phyloP scores from a whole-genome alignment of 371 early-diverging fungal species.

The Dichotomocladium elegans region DNA sequence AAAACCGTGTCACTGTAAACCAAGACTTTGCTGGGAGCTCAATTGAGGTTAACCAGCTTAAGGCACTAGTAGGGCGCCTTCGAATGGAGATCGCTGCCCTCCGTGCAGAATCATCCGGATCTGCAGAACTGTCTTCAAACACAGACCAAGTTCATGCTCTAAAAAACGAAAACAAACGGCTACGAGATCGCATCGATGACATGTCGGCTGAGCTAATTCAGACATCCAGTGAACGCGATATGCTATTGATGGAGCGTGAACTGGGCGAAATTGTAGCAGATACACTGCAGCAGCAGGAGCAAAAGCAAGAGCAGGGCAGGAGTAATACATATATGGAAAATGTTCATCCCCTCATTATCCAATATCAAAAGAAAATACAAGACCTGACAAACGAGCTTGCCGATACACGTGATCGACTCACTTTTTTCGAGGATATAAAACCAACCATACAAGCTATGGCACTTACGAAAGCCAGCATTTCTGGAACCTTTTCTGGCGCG shows the following conservation, averaged over 20 bases:
- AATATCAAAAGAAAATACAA: constrained; percentile 54
- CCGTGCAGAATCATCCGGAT: constrained; percentile 32
- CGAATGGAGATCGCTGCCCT: constrained; percentile 57
- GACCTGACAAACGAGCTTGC: constrained; percentile 48
- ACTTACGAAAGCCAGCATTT: constrained; percentile 9
- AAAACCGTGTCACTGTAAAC: constrained; percentile 77
- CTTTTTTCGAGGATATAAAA: constrained; percentile 23
- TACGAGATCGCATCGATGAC: constrained; percentile 52
- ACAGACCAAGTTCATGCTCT: constrained; percentile 49
- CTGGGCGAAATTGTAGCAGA: constrained; percentile 31
- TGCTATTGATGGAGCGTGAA: constrained; percentile 53
- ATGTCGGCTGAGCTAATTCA: constrained; percentile 43
- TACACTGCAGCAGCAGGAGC: too few relatives aligned
- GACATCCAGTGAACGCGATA: constrained; percentile 58
- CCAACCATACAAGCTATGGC: constrained; percentile 24
- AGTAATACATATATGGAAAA: neutral
- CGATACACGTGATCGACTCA: constrained; percentile 35
- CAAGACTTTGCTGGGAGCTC: constrained; percentile 61
- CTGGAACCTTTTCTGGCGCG: constrained; percentile 20
- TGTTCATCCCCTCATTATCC: constrained; percentile 49
- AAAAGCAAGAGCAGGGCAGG: too few relatives aligned
- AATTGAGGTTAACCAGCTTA: constrained; percentile 65
- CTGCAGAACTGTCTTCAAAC: constrained; percentile 8
- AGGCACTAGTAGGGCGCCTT: constrained; percentile 66
- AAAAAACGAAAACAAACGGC: constrained; percentile 42